Evolutionary conservation across 257 asterid genomes (phyloP), one percentile per base, ranked within the genome.

Genomic region (Galeopsis tetrahit): DNA sequence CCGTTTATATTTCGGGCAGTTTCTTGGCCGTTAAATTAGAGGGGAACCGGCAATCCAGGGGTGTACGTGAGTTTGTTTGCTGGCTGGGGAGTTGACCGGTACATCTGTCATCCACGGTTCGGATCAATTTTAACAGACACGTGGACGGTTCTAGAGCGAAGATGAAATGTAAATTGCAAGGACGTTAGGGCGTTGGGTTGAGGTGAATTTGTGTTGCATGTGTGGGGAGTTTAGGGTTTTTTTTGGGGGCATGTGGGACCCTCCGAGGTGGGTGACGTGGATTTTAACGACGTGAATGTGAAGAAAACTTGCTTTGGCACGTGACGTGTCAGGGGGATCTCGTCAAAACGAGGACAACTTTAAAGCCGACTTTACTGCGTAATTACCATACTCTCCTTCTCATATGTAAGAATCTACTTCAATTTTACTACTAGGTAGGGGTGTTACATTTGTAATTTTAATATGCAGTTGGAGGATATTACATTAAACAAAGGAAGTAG

Each of bases 1-100:
- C 98, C 98, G 87, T 10, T 32, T 0, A 2, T 59, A 71, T 17
- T 21, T 56, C 85, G 98, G 98, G 98, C 96, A 90, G 85, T 1
- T 13, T 62, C 2, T 34, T 42, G 52, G 32, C 83, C 92, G 89
- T 87, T 5, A 71, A 83, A 76, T 31, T 1, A 8, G 3, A 3
- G 2, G 33, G 63, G 34, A 21, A 4, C 56, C 68, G 10, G 32
- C 65, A 60, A 90, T 87, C 95, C 4, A 32, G 83, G 68, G 95
- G 95, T 0, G 14, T 4, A 2, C 4, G n/a, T 69, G 13, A 48
- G 2, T 81, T 80, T 70, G 85, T 84, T 82, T 75, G 92, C 91
- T 87, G 96, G 91, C 96, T 55, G 72, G 74, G 78, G 73, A 44
- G 76, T 81, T 93, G 91, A 84, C 96, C 97, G 84, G n/a, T 76